A percentile compares a stretch with the other conserved stretches of the same genome.
These are phyloP conservation scores for Hysterium pulicare DNA, from an alignment of 2,329 filamentous ascomycete genomes.

Conservation along the genomic window DNA sequence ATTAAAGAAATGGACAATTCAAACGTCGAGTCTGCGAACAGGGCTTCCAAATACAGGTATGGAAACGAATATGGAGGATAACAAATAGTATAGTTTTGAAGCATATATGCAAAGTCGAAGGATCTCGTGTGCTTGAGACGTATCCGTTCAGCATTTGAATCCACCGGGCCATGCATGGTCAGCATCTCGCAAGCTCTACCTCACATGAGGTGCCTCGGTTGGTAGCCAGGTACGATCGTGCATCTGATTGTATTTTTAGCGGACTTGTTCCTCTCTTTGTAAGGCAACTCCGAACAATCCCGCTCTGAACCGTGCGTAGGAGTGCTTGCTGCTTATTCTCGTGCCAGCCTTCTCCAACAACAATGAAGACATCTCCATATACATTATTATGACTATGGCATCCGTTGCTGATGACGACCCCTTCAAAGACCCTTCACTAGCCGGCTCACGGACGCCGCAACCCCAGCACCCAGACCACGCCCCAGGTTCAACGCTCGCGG, in stretches of 20 bases:
- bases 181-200: no score
- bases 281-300: background rate
- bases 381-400: conserved; percentile 22
- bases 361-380: conserved; percentile 1
- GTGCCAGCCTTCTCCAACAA: background rate
- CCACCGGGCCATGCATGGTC: no score
- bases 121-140: no score
- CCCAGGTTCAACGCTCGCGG: conserved; percentile 38
- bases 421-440: conserved; percentile 28
- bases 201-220: background rate
- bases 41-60: no score
- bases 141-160: no score
- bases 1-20: no score
- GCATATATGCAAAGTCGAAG: no score
- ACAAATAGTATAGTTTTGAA: no score
- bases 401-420: conserved; percentile 21
- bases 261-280: conserved; percentile 1
- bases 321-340: background rate
- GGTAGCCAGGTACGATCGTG: background rate
- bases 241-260: no score
- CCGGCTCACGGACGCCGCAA: conserved; percentile 8
- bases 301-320: no score
- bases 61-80: no score
- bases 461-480: conserved; percentile 1
- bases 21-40: no score